Base-by-base conservation (phyloP, 257 asterid species). In the Fraxinus americana region DNA sequence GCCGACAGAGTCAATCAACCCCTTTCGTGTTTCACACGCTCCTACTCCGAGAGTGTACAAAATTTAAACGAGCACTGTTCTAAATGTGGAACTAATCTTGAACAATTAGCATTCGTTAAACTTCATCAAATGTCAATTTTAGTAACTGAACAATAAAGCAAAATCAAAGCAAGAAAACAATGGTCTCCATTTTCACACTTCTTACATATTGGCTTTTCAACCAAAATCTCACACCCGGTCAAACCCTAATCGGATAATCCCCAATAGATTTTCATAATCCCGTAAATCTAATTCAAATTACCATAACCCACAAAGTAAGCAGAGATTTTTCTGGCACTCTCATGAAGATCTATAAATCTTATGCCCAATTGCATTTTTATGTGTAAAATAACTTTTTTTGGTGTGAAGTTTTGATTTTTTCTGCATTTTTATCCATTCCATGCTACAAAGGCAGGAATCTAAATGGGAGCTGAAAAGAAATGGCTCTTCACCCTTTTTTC, bases 401-500 rank as follows among this genome's bases (percentile, higher is more conserved):
- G 27, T 25, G 25, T 48, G 8, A 61, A 65, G 70, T 19, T 11
- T 32, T 38, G 50, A 3, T 17, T 19, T 16, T 59, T 39, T 43
- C 13, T 35, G 12, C 65, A 11, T 71, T 19, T 38, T 36, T 75
- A 43, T 71, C 4, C 82, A 59, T 79, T 80, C 72, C 75, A 82
- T 77, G 77, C 48, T 65, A 71, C 29, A 52, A 82, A 38, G 69
- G 69, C 75, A 61, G 74, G 71, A 74, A 83, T 85, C 83, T 70
- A 67, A 48, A 90, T 90, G 92, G 98, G 94, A 87, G 90, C 97
- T 84, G 99, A 92, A 76, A 91, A 87, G 91, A 96, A 90, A 88
- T 96, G 98, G 99, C 88, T 96, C 35, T 93, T 86, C 84, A 91
- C 96, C 84, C 97, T 96, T 54, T 93, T 96, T 77, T 88, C 88